Conservation (phyloP, 139 green algal species). For the Ulvella scutata region DNA sequence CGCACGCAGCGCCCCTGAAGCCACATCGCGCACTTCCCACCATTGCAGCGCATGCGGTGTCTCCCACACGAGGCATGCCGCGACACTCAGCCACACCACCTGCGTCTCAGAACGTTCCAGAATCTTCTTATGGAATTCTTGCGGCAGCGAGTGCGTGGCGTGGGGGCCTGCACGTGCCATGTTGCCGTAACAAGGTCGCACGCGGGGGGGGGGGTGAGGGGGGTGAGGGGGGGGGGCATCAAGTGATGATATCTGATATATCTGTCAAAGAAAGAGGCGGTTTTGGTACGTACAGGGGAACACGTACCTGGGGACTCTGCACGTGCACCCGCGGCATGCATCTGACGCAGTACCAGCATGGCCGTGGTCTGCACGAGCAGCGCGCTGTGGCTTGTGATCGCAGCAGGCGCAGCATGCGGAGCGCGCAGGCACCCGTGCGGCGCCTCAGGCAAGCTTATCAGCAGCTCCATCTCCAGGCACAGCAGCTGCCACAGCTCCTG, state of each 20-base stretch:
- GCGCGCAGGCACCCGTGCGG: not conserved
- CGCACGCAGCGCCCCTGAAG: too few species aligned
- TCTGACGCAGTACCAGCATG: not conserved
- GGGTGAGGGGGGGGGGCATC: too few species aligned
- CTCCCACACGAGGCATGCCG: not conserved
- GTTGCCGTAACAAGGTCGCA: too few species aligned
- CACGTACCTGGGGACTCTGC: too few species aligned
- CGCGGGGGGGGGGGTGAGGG: too few species aligned
- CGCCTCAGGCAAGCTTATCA: conserved; percentile 9
- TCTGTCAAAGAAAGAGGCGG: too few species aligned
- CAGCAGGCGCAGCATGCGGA: not conserved
- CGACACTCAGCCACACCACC: not conserved
- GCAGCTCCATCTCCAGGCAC: conserved; percentile 12
- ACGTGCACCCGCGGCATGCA: not conserved
- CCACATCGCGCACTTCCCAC: too few species aligned
- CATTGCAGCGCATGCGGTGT: not conserved
- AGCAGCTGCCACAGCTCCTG: conserved; percentile 10
- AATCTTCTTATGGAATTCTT: not conserved
- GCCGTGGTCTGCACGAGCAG: not conserved
- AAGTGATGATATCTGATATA: too few species aligned
- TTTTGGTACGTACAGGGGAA: too few species aligned
- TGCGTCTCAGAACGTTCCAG: not conserved
- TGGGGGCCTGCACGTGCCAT: too few species aligned
- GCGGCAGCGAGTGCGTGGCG: not conserved
- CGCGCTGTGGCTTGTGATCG: not conserved